Percentiles rank a stretch among this genome's conserved stretches.
phyloP scores from a whole-genome alignment of 2,329 filamentous ascomycete species.

The Purpureocillium lavendulum region DNA sequence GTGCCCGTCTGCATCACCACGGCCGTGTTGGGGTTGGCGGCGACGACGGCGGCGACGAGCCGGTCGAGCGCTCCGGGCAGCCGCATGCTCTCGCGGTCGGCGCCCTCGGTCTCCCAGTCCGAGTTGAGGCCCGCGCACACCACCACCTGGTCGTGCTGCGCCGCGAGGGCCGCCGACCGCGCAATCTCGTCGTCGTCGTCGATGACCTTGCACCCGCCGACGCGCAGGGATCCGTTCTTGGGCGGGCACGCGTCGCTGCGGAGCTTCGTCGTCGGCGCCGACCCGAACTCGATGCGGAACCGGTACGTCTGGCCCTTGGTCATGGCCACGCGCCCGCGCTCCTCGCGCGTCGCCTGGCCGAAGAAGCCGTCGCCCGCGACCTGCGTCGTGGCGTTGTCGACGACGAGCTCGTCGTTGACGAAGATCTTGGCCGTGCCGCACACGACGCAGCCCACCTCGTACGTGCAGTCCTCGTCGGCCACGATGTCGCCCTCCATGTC shows the following conservation, averaged over 20 bases:
- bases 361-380: conserved; percentile 56
- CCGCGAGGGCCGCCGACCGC: conserved; percentile 59
- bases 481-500: conserved; percentile 53
- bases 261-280: conserved; percentile 48
- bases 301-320: conserved; percentile 52
- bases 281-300: conserved; percentile 51
- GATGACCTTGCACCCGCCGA: conserved; percentile 52
- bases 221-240: conserved; percentile 51
- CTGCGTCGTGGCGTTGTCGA: conserved; percentile 60
- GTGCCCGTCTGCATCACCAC: conserved; percentile 74
- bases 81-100: conserved; percentile 70
- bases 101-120: conserved; percentile 75
- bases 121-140: conserved; percentile 70
- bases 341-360: conserved; percentile 54
- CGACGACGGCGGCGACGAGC: conserved; percentile 57
- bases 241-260: conserved; percentile 40
- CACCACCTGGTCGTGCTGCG: conserved; percentile 66
- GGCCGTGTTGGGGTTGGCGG: conserved; percentile 59
- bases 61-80: conserved; percentile 66
- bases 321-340: conserved; percentile 49
- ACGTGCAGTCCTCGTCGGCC: conserved; percentile 50
- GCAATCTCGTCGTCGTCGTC: conserved; percentile 43
- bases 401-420: conserved; percentile 52
- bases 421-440: conserved; percentile 58
- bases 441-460: conserved; percentile 59